phyloP scores from a whole-genome alignment of 352 stramenopile species.

The Pythium aristosporum region DNA sequence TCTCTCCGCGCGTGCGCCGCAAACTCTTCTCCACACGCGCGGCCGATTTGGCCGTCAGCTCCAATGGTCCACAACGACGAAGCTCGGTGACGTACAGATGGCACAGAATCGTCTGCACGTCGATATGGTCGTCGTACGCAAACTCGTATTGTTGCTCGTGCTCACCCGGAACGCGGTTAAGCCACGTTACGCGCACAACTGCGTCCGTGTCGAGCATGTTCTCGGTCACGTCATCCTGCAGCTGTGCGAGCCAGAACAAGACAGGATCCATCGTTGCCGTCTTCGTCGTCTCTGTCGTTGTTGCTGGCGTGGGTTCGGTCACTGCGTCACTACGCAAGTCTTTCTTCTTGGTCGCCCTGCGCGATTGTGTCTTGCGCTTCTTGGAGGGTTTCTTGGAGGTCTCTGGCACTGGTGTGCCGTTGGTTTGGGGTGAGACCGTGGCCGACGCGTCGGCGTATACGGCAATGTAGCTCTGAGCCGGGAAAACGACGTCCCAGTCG shows the following conservation, averaged over 20 bases:
- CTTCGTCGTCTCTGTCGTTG: neutral
- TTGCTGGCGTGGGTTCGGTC: neutral
- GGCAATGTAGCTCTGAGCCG: slow-evolving; percentile 57
- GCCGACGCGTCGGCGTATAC: slow-evolving; percentile 34
- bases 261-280: neutral
- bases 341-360: neutral
- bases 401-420: neutral
- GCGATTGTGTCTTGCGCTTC: slow-evolving; percentile 5
- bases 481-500: slow-evolving; percentile 65
- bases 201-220: slow-evolving; percentile 54
- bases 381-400: slow-evolving; percentile 13
- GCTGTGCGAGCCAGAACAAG: slow-evolving; percentile 61
- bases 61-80: slow-evolving; percentile 23
- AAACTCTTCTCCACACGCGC: slow-evolving; percentile 42
- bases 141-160: slow-evolving; percentile 32
- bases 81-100: slow-evolving; percentile 49
- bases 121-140: slow-evolving; percentile 55
- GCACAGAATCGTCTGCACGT: slow-evolving; percentile 68
- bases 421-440: neutral
- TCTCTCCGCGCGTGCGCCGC: slow-evolving; percentile 34
- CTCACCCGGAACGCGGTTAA: slow-evolving; percentile 34
- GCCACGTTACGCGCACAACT: slow-evolving; percentile 55
- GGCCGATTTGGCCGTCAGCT: slow-evolving; percentile 60
- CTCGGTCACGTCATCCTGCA: slow-evolving; percentile 75
- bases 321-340: neutral